Percentiles rank a stretch among this genome's conserved stretches.
Evolutionary conservation across 1,284 basidiomycete species (phyloP).

Genomic region (Golubevia sp.): DNA sequence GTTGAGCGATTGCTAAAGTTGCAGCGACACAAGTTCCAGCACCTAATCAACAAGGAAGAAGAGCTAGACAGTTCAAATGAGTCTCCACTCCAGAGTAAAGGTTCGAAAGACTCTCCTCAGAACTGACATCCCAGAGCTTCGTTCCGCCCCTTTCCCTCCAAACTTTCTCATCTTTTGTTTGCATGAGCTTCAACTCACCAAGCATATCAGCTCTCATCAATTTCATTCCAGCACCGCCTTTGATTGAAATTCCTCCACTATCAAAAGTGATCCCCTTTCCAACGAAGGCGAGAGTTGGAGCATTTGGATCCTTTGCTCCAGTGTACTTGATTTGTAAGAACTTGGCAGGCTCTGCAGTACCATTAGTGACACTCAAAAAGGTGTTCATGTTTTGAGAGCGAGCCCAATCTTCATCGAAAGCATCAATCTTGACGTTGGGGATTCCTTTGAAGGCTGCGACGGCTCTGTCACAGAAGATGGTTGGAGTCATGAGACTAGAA

Average conservation of each 20-base stretch:
- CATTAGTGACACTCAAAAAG: conserved; percentile 54
- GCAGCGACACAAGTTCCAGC: conserved; percentile 78
- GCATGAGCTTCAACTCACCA: conserved; percentile 15
- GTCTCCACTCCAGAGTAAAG: no score
- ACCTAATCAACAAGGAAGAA: conserved; percentile 62
- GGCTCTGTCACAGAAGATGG: conserved; percentile 46
- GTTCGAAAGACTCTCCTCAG: no score
- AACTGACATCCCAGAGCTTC: no score
- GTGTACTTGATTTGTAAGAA: conserved; percentile 58
- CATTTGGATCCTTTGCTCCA: conserved; percentile 41
- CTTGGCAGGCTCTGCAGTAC: conserved; percentile 55
- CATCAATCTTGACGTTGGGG: conserved; percentile 43
- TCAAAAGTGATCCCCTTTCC: conserved; percentile 65
- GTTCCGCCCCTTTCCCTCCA: no score
- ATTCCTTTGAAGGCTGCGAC: conserved; percentile 45
- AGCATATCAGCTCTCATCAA: conserved; percentile 61
- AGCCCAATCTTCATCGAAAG: conserved; percentile 56
- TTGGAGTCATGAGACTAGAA: conserved; percentile 37
- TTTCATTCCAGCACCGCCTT: conserved; percentile 72
- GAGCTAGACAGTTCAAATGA: not conserved
- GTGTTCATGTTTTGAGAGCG: conserved; percentile 52
- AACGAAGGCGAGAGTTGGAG: conserved; percentile 44
- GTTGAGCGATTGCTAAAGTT: conserved; percentile 77
- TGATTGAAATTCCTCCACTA: conserved; percentile 85
- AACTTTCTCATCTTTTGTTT: no score